phyloP scores from a whole-genome alignment of 192 early-diverging fungal genomes.

The Backusella sp. region DNA sequence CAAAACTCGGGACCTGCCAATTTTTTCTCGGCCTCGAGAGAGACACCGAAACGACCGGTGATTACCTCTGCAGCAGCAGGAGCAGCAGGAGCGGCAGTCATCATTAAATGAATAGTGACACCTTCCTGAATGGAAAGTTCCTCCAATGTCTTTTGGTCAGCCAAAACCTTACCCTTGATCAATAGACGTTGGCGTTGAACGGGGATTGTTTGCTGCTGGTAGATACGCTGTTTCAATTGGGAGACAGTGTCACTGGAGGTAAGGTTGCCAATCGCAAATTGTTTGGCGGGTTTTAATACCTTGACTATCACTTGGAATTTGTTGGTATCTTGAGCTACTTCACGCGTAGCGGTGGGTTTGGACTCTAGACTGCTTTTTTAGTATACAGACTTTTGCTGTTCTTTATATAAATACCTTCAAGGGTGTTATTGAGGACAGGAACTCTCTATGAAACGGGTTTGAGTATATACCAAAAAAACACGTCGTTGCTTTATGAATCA shows the following conservation, averaged over 20 bases:
- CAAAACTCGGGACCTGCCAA: conserved; percentile 20
- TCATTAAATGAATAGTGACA: conserved; percentile 48
- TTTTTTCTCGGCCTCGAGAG: conserved; percentile 9
- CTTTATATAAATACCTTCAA: neutral
- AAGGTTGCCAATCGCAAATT: conserved; percentile 25
- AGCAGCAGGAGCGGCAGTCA: conserved; percentile 31
- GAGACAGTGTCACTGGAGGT: conserved; percentile 16
- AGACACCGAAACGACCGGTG: conserved; percentile 12
- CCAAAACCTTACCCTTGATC: conserved; percentile 57
- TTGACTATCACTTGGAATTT: conserved; percentile 24
- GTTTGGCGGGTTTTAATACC: conserved; percentile 34
- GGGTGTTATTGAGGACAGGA: neutral
- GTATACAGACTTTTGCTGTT: neutral
- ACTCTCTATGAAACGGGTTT: neutral
- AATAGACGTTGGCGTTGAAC: conserved; percentile 50
- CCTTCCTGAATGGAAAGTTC: conserved; percentile 49
- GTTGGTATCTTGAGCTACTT: neutral
- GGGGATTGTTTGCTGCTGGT: conserved; percentile 27
- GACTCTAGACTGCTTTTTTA: neutral
- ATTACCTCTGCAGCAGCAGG: neutral
- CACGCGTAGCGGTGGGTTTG: neutral
- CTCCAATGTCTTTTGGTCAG: conserved; percentile 49
- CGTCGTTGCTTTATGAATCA: neutral
- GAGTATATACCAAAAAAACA: neutral
- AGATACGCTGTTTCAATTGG: conserved; percentile 32